phyloP scores from a whole-genome alignment of 2,329 filamentous ascomycete species.

The Colletotrichum plurivorum region DNA sequence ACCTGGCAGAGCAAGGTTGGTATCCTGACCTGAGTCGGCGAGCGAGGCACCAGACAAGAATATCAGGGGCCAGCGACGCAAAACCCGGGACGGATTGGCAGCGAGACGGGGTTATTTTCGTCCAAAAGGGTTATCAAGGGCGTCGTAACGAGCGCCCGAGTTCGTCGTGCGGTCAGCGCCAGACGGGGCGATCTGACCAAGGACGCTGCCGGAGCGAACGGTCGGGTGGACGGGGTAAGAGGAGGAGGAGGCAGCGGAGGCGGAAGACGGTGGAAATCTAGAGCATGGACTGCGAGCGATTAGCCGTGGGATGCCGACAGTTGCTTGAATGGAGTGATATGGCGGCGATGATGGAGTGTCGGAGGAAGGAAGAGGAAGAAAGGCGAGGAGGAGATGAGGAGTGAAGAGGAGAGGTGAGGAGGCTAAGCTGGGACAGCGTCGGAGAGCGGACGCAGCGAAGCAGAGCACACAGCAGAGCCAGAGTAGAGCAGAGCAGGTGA shows the following conservation, averaged over 20 bases:
- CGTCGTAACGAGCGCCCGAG: constrained; percentile 10
- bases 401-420: constrained; percentile 35
- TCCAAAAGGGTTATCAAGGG: constrained; percentile 9
- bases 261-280: constrained; percentile 21
- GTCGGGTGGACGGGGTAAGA: constrained; percentile 27
- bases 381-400: constrained; percentile 15
- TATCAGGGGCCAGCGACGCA: constrained; percentile 44
- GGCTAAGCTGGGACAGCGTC: constrained; percentile 31
- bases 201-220: constrained; percentile 41
- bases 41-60: constrained; percentile 40
- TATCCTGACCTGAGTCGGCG: constrained; percentile 28
- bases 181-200: constrained; percentile 38
- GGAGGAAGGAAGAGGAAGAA: constrained; percentile 18
- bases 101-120: background rate
- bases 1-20: constrained; percentile 29
- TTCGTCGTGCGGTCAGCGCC: constrained; percentile 39
- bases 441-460: constrained; percentile 25
- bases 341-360: constrained; percentile 25
- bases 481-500: background rate
- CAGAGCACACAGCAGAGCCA: background rate
- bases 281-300: constrained; percentile 33
- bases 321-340: constrained; percentile 1
- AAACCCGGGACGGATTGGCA: constrained; percentile 7
- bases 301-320: constrained; percentile 27
- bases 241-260: constrained; percentile 6